Evolutionary conservation across 257 asterid species (phyloP).

Genomic region (Haberlea rhodopensis): DNA sequence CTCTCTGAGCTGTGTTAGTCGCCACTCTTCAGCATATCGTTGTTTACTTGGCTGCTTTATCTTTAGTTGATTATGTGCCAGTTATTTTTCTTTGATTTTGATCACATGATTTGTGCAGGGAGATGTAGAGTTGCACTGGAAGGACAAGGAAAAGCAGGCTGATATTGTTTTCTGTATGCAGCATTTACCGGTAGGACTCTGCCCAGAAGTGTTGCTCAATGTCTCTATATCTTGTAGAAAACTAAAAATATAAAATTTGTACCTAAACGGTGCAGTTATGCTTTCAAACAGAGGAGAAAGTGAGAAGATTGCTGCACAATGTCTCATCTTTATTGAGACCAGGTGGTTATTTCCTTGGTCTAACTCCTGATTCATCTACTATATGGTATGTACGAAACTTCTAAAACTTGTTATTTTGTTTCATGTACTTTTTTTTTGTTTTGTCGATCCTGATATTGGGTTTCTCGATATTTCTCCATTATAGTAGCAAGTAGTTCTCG

Average conservation of each 20-base stretch:
- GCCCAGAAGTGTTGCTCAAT: background rate
- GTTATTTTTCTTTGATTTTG: constrained; percentile 16
- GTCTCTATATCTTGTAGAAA: constrained; percentile 18
- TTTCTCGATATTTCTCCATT: background rate
- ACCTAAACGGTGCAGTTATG: constrained; percentile 53
- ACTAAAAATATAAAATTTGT: constrained; percentile 11
- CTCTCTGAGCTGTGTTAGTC: constrained; percentile 13
- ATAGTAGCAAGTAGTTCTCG: background rate
- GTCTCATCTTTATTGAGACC: constrained; percentile 91
- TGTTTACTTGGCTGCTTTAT: constrained; percentile 14
- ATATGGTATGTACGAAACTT: constrained; percentile 66
- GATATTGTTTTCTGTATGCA: constrained; percentile 91
- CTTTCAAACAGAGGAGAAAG: constrained; percentile 86
- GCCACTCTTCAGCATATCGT: background rate
- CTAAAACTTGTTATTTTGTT: constrained; percentile 17
- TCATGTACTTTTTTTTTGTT: background rate
- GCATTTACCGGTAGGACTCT: constrained; percentile 70
- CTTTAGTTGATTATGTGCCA: constrained; percentile 13
- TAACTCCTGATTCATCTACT: constrained; percentile 96
- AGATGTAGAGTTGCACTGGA: constrained; percentile 56
- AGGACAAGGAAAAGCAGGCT: constrained; percentile 71
- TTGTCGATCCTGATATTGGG: constrained; percentile 16
- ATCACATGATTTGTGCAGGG: constrained; percentile 54
- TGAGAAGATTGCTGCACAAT: constrained; percentile 64
- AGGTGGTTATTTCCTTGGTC: constrained; percentile 95